These are phyloP conservation scores for Ascochyta koolunga DNA, from an alignment of 2,329 filamentous ascomycete species.

Conservation along the genomic window DNA sequence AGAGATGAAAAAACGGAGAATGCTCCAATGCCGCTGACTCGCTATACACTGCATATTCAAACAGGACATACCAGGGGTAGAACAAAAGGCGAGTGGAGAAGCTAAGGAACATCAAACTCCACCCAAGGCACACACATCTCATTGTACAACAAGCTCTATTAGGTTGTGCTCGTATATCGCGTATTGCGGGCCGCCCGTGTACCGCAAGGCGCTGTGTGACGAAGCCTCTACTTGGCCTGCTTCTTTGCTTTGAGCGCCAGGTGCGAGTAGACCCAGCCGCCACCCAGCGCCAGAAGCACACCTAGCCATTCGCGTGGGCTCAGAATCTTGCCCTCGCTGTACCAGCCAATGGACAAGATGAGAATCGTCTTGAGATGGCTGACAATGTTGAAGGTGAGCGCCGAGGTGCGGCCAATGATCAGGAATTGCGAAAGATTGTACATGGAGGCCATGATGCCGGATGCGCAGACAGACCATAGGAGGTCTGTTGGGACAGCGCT, in stretches of 20 bases:
- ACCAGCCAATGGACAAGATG: conserved; percentile 55
- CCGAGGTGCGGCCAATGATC: conserved; percentile 49
- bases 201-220: neutral
- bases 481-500: conserved; percentile 48
- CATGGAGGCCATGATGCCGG: conserved; percentile 52
- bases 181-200: conserved; percentile 1
- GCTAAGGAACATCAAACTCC: conserved; percentile 1
- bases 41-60: conserved; percentile 16
- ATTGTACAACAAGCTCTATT: conserved; percentile 12
- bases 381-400: conserved; percentile 50
- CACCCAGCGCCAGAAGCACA: conserved; percentile 53
- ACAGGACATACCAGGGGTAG: conserved; percentile 8
- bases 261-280: conserved; percentile 55
- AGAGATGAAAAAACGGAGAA: conserved; percentile 1
- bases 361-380: conserved; percentile 55
- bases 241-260: conserved; percentile 46
- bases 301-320: conserved; percentile 50
- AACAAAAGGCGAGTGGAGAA: neutral
- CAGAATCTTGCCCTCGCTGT: conserved; percentile 52
- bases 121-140: conserved; percentile 12
- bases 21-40: conserved; percentile 10
- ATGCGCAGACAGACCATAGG: conserved; percentile 49
- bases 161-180: conserved; percentile 5
- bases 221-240: conserved; percentile 31
- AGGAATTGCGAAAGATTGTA: conserved; percentile 53